Evolutionary conservation across 2,329 filamentous ascomycete genomes (phyloP).

Genomic region (Sporothrix variecibatus): DNA sequence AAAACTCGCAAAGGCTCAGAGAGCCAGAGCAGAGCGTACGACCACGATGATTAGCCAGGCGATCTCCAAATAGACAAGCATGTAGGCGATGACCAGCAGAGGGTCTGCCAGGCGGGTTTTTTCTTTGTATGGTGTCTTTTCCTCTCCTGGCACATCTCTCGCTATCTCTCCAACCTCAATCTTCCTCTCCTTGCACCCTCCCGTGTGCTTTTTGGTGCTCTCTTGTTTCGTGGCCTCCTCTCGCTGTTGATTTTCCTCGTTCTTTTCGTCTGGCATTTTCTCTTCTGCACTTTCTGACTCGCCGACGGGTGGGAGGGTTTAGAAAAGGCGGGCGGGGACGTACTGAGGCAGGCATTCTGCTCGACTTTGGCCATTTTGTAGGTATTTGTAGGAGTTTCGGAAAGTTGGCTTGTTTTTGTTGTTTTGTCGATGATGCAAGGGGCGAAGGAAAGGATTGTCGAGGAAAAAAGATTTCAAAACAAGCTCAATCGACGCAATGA

Average conservation of each 20-base stretch:
- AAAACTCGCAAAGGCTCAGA: background rate
- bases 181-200: background rate
- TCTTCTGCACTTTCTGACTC: slow-evolving; percentile 43
- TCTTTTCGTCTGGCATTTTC: slow-evolving; percentile 42
- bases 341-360: slow-evolving; percentile 65
- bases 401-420: background rate
- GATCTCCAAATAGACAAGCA: slow-evolving; percentile 58
- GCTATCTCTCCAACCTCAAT: background rate
- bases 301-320: slow-evolving; percentile 25
- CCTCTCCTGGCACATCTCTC: background rate
- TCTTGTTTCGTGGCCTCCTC: background rate
- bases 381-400: background rate
- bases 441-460: background rate
- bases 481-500: background rate
- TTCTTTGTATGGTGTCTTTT: background rate
- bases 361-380: slow-evolving; percentile 55
- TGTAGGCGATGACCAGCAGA: slow-evolving; percentile 52
- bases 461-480: slow-evolving; percentile 2
- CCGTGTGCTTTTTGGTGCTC: background rate
- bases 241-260: slow-evolving; percentile 15
- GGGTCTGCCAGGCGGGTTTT: slow-evolving; percentile 34
- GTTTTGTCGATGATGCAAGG: background rate
- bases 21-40: slow-evolving; percentile 41
- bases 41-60: slow-evolving; percentile 62
- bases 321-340: slow-evolving; percentile 42